Base-by-base conservation (phyloP, 2,329 filamentous ascomycete species). In the Seiridium unicorne region DNA sequence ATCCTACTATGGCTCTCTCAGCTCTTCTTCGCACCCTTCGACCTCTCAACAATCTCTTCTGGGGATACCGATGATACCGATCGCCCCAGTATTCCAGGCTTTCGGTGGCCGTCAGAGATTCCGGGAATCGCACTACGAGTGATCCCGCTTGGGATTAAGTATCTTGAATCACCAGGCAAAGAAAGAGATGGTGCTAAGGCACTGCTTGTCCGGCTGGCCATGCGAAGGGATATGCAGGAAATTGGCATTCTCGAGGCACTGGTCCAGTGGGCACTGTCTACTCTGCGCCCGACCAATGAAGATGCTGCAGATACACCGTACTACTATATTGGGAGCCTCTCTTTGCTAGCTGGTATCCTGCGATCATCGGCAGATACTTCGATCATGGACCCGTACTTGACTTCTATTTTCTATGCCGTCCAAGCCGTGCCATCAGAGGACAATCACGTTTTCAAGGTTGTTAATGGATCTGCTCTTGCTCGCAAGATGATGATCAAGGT, bases 1-100 rank as follows among this genome's bases (percentile, higher is more conserved):
- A 86, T 93, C 48, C 79, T 98, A 4, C 80, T 97, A 8, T 99
- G 95, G 95, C 84, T 94, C 36, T 91, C 90, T 1, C 90, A 95
- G 74, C 78, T 95, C 13, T 80, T 94, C 60, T 82, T 94, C 38
- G 92, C 92, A 1, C 95, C 95, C 0, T 99, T 99, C 74, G 93
- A 97, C 68, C 79, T 99, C 57, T 84, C 89, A 2, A 93, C 91
- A 2, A 93, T 99, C 62, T 97, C 93, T 1, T 85, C 84, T 2
- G 74, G 78, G 1, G 80, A 82, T 36, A 73, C 79, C 18, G 81
- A 83, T 38, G 78, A 83, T 60, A 71, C 77, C 3, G 74, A 76
- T 18, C 68, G 77, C 3, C 75, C 77, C 0, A 65, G 63, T 3
- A 76, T 85, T 1, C 68, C 75, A 0, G 82, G 80, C 1, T 76